These are phyloP conservation scores for Scheffersomyces spartinae DNA, from an alignment of 805 yeast species.

Conservation along the genomic window DNA sequence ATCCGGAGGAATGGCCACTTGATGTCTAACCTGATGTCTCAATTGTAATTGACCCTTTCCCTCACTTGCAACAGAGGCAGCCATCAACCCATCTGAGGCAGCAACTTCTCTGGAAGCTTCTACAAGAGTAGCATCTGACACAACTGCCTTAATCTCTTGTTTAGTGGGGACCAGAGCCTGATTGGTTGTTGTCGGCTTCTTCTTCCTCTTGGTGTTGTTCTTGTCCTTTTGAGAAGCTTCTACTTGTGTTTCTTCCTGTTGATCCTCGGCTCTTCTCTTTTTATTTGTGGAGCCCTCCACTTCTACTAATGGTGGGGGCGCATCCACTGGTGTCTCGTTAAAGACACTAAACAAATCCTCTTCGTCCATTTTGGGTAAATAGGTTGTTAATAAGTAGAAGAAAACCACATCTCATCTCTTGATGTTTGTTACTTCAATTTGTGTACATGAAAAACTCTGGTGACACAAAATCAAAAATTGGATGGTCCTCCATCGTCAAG, in stretches of 20 bases:
- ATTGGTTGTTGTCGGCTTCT: conserved; percentile 19
- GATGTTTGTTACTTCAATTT: no score
- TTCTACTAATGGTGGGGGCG: conserved; percentile 8
- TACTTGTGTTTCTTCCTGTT: conserved; percentile 4
- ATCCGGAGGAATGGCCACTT: conserved; percentile 91
- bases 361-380: conserved; percentile 20
- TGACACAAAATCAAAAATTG: no score
- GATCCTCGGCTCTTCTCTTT: conserved; percentile 6
- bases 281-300: conserved; percentile 5
- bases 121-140: conserved; percentile 77
- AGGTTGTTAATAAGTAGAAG: no score
- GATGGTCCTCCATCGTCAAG: no score
- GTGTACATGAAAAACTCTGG: no score
- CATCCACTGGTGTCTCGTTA: conserved; percentile 37
- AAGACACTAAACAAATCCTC: conserved; percentile 57
- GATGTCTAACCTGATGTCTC: conserved; percentile 93
- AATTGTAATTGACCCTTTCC: conserved; percentile 43
- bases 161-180: conserved; percentile 13
- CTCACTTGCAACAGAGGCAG: conserved; percentile 23
- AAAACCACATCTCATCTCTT: no score
- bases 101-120: conserved; percentile 84
- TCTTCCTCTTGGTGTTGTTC: conserved; percentile 13
- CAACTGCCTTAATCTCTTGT: conserved; percentile 53
- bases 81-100: conserved; percentile 64
- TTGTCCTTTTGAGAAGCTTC: conserved; percentile 12